phyloP scores from a whole-genome alignment of 73 alveolate species.

The Uronychia setigera region DNA sequence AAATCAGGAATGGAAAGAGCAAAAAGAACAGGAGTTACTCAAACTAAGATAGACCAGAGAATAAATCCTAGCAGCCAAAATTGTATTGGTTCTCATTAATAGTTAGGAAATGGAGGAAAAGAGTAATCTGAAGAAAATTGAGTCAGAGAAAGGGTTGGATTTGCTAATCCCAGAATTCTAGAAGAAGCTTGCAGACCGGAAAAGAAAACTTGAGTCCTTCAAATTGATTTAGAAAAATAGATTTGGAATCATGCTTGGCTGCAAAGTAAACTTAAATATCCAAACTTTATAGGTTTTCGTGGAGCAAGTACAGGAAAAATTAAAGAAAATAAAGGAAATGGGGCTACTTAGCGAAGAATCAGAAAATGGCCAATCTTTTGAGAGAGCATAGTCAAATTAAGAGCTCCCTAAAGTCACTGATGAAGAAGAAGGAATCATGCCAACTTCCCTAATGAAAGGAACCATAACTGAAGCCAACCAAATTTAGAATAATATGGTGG shows the following conservation, averaged over 20 bases:
- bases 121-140: background rate
- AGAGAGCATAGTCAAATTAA: background rate
- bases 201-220: background rate
- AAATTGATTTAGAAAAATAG: background rate
- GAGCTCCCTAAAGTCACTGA: no score
- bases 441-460: background rate
- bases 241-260: background rate
- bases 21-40: background rate
- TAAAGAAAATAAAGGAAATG: background rate
- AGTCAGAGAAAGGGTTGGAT: background rate
- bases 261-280: no score
- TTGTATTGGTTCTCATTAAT: background rate
- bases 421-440: background rate
- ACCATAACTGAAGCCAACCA: background rate
- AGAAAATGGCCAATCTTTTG: background rate
- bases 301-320: background rate
- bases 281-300: background rate
- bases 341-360: background rate
- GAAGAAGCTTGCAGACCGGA: background rate
- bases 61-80: background rate
- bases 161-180: background rate
- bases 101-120: background rate
- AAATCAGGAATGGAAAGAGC: constrained; percentile 5
- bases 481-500: background rate
- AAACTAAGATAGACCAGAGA: background rate